Evolutionary conservation across 2,329 filamentous ascomycete species (phyloP).

Genomic region (Fusarium redolens): DNA sequence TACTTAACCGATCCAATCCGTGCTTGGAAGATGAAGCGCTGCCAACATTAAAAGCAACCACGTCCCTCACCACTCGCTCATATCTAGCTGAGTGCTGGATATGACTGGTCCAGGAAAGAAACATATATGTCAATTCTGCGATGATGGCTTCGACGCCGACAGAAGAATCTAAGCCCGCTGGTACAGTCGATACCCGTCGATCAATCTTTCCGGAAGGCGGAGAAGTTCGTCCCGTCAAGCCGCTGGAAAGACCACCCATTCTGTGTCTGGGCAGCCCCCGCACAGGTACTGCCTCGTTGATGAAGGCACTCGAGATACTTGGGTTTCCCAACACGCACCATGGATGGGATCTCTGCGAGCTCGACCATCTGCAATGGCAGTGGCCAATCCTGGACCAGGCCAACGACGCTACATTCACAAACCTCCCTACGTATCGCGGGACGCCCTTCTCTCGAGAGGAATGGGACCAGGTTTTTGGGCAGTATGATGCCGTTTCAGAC

Average conservation of each 20-base stretch:
- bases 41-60: no score
- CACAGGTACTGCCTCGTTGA: conserved; percentile 32
- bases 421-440: conserved; percentile 33
- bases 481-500: conserved; percentile 44
- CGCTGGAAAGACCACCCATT: neutral
- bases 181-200: no score
- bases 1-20: no score
- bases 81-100: no score
- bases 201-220: no score
- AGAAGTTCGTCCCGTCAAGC: no score
- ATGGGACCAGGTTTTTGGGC: conserved; percentile 43
- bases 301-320: conserved; percentile 25
- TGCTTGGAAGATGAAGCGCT: no score
- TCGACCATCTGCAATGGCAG: conserved; percentile 13
- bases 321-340: conserved; percentile 26
- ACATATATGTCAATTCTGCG: no score
- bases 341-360: conserved; percentile 16
- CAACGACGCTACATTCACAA: conserved; percentile 21
- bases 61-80: no score
- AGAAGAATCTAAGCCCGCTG: no score
- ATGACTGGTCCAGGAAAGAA: no score
- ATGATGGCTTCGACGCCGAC: no score
- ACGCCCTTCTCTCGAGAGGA: conserved; percentile 26
- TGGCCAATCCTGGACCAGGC: conserved; percentile 21
- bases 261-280: conserved; percentile 19